These are phyloP conservation scores for Chaetothyriales sp. DNA, from an alignment of 2,329 filamentous ascomycete species.

Conservation along the genomic window DNA sequence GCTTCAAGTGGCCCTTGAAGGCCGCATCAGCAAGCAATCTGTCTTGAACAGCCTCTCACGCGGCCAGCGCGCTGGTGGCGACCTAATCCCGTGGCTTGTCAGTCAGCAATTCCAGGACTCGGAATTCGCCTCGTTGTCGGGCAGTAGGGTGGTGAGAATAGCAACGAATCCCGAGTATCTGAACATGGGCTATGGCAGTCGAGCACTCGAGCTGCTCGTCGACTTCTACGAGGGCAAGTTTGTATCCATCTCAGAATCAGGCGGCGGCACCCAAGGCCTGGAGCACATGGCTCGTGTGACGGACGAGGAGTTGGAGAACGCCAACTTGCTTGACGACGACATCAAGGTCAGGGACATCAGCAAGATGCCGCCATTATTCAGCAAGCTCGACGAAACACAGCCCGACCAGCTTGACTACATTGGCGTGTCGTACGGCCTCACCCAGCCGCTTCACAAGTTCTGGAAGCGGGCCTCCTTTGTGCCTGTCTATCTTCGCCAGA, in stretches of 20 bases:
- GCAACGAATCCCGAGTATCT: conserved; percentile 91
- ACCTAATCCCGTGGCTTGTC: conserved; percentile 93
- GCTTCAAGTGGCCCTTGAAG: conserved; percentile 85
- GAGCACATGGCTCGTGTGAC: conserved; percentile 63
- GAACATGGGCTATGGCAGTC: conserved; percentile 83
- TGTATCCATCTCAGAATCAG: conserved; percentile 57
- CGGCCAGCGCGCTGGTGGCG: conserved; percentile 76
- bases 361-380: conserved; percentile 84
- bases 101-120: conserved; percentile 97
- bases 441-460: conserved; percentile 76
- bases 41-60: conserved; percentile 79
- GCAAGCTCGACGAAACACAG: conserved; percentile 68
- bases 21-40: conserved; percentile 83
- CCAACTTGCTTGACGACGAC: conserved; percentile 68
- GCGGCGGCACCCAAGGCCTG: conserved; percentile 26
- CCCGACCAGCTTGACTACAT: conserved; percentile 76
- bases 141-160: conserved; percentile 81
- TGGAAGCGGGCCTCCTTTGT: conserved; percentile 82
- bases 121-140: conserved; percentile 84
- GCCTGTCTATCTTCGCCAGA: conserved; percentile 88
- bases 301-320: conserved; percentile 62
- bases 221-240: conserved; percentile 96
- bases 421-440: conserved; percentile 89
- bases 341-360: conserved; percentile 80
- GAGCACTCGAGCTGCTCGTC: conserved; percentile 68